Evolutionary conservation across 2,329 filamentous ascomycete genomes (phyloP), one percentile per base, ranked within the genome.

Genomic region (Diplodia scrobiculata): DNA sequence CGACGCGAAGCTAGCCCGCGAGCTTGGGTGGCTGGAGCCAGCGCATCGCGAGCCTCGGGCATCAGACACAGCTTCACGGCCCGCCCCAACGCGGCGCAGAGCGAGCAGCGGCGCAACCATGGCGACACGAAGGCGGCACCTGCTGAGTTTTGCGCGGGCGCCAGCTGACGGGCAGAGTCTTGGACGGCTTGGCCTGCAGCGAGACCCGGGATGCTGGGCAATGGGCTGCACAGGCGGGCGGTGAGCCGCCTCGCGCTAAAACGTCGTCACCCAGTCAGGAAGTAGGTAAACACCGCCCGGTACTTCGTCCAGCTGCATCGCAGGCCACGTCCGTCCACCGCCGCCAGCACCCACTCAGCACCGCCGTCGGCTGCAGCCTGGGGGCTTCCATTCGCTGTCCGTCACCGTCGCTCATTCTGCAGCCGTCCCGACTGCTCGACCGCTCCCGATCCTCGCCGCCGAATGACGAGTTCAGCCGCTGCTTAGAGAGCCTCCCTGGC

Each of bases 221-320:
- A 25, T 4, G 3, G 25, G 25, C 32, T 36, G 51, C 36, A 59
- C 21, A 21, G 38, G 38, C 27, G 55, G 58, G 58, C 58, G 58
- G 58, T 62, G 58, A 62, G 58, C 21, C 21, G 32, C 34, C 21
- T 21, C 9, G n/a, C 52, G 32, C 52, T 36, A 58, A 36, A n/a
- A n/a, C 55, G 62, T 50, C n/a, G 63, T 54, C 51, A 45, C 63
- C 63, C 63, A 65, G 51, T 53, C 60, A 64, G 60, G 60, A 52
- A 64, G 48, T 29, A 53, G 32, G 60, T 64, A 64, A 64, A 64
- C 60, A 64, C 50, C 50, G 60, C 60, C 50, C n/a, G 48, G 52
- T 21, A 62, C 58, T 27, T 47, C 19, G 54, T 45, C 45, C n/a
- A 36, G 58, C 58, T 62, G 58, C 58, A 50, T 47, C 17, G 58